Evolutionary conservation across 2,329 filamentous ascomycete genomes (phyloP), one percentile per base, ranked within the genome.

Genomic region (Alternaria sp.): DNA sequence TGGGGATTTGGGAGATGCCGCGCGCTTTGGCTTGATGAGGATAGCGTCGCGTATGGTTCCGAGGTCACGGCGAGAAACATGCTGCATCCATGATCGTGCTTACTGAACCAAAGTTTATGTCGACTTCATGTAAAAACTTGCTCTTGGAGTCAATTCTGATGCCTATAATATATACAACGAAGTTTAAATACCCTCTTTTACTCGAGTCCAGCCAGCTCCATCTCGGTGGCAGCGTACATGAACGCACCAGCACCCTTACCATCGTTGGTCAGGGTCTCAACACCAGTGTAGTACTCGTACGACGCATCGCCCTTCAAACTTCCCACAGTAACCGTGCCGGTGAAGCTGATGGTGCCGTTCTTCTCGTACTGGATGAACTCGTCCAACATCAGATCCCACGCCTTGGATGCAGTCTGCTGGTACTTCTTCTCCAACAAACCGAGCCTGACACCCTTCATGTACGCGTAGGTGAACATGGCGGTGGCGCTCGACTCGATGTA

Each of bases 401-500:
- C 84, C 71, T 81, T 82, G 25, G 79, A 67, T 1, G 81, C 83
- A 1, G 80, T 68, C 3, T 75, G 66, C 12, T 79, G 77, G 67
- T 82, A 84, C 32, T 74, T 65, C 25, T 65, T 63, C n/a, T 74
- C 71, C 57, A 80, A 61, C 62, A 79, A 63, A 8, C 77, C 77
- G 5, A 70, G 69, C 47, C 78, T 68, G 12, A 76, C 65, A 13
- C 76, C 77, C 71, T 80, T 80, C 61, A 78, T 63, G 63, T 74
- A 78, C 8, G 70, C 71, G 64, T 79, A 79, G 3, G 76, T 72
- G 61, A 80, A 80, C 75, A 89, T 87, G 4, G 86, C 86, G 2
- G 85, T 85, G 8, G 83, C 87, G 30, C 86, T 87, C 32, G 85
- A 86, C 77, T 90, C 86, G 51, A 89, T 84, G 73, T 87, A 90